Percentiles rank a stretch among this genome's conserved stretches.
Evolutionary conservation across 805 yeast species (phyloP).

Genomic region (Cyberlindnera galapagoensis): DNA sequence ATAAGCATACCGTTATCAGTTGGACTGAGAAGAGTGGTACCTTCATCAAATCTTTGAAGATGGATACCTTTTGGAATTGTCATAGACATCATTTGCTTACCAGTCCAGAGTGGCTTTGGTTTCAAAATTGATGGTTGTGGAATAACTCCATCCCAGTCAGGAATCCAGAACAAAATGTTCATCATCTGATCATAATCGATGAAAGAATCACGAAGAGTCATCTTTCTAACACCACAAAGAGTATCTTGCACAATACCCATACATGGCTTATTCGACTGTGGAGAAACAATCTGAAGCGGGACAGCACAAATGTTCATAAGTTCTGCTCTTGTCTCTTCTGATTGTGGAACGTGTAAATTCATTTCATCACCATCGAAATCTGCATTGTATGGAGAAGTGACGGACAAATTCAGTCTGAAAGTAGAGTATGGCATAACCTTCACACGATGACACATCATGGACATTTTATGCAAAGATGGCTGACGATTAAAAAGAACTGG

Average conservation of each 20-base stretch:
- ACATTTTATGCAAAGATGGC: conserved; percentile 98
- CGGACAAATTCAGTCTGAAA: conserved; percentile 91
- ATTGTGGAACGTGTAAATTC: conserved; percentile 99
- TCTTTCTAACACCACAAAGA: conserved; percentile 91
- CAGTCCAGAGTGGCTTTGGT: conserved; percentile 97
- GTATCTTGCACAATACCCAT: conserved; percentile 99
- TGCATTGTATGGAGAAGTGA: conserved; percentile 98
- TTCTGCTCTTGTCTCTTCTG: conserved; percentile 97
- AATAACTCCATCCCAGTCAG: conserved; percentile 96
- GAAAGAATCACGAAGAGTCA: conserved; percentile 87
- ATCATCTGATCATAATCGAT: conserved; percentile 90
- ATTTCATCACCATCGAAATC: conserved; percentile 99
- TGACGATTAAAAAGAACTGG: conserved; percentile 98
- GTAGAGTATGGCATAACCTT: conserved; percentile 99
- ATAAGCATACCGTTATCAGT: conserved; percentile 94
- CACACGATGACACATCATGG: conserved; percentile 99
- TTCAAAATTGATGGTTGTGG: conserved; percentile 92
- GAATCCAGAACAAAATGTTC: conserved; percentile 97
- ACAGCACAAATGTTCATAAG: conserved; percentile 93
- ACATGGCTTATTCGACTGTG: conserved; percentile 97
- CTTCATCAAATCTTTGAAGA: conserved; percentile 88
- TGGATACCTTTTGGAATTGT: conserved; percentile 96
- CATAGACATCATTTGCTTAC: conserved; percentile 88
- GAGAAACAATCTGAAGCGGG: conserved; percentile 95
- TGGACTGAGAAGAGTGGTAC: conserved; percentile 75